Evolutionary conservation across 139 green algal species (phyloP), one percentile per base, ranked within the genome.

Genomic region (Edaphochlamys debaryana): DNA sequence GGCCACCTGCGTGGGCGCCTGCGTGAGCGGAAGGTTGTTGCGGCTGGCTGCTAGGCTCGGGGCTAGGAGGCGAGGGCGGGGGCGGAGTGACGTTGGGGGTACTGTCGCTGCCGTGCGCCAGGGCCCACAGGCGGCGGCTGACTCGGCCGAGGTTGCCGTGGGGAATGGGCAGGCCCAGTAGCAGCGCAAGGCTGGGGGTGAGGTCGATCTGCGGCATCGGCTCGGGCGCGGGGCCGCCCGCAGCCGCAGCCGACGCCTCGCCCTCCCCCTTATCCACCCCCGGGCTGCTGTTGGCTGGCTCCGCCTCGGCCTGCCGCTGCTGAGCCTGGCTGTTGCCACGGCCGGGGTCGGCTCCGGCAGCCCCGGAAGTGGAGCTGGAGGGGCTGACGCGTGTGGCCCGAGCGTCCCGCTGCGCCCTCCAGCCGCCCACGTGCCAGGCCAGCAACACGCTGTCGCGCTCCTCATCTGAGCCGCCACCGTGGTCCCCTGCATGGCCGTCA

Each of bases 201-300:
- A 99, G 92, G 77, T 98, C 94, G 30, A 98, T 78, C 83, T 99
- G 97, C 19, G 48, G 71, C 72, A 98, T 83, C n/a, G 41, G n/a
- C 41, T 67, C 76, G 17, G 62, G 76, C 62, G 23, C 50, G 17
- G 34, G 15, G 36, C 52, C 41, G 41, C 68, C 29, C n/a, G n/a
- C n/a, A n/a, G n/a, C n/a, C n/a, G n/a, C n/a, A n/a, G n/a, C n/a
- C 0, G 32, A 25, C 6, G 56, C 19, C 20, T 23, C n/a, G n/a
- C n/a, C n/a, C n/a, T n/a, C n/a, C n/a, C n/a, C n/a, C n/a, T n/a
- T n/a, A n/a, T n/a, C n/a, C n/a, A n/a, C n/a, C n/a, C n/a, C n/a
- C n/a, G n/a, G n/a, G n/a, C n/a, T n/a, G n/a, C n/a, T n/a, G n/a
- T 52, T 11, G 60, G 75, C 45, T 76, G 52, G 27, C 37, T 36